Conservation (phyloP, 805 yeast species). For the Pichia nanzhaoensis region DNA sequence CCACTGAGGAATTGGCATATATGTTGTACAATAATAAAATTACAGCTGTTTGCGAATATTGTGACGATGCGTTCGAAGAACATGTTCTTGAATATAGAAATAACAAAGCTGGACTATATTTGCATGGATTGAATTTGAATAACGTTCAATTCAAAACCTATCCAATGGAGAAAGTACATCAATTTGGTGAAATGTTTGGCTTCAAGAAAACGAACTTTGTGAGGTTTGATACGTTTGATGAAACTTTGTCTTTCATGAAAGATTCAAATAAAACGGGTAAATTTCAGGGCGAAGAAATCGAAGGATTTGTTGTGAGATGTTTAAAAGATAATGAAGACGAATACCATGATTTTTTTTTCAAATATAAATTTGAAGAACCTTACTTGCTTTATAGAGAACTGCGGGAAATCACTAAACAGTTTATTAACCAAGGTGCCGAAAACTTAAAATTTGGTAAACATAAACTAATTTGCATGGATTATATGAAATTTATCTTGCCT, state of each 20-base stretch:
- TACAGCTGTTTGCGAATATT: conserved; percentile 88
- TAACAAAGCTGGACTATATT: conserved; percentile 70
- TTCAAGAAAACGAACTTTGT: conserved; percentile 54
- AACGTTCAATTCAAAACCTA: conserved; percentile 55
- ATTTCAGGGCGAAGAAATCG: conserved; percentile 66
- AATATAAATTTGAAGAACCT: conserved; percentile 93
- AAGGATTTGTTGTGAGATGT: conserved; percentile 89
- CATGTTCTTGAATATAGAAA: conserved; percentile 73
- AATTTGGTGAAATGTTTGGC: conserved; percentile 63
- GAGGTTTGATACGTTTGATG: conserved; percentile 31
- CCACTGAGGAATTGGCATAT: conserved; percentile 47
- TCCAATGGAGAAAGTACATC: conserved; percentile 51
- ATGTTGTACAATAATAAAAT: conserved; percentile 42
- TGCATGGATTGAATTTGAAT: conserved; percentile 84
- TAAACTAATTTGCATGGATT: conserved; percentile 54
- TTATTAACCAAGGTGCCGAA: conserved; percentile 35
- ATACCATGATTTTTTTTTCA: conserved; percentile 63
- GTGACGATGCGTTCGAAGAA: conserved; percentile 92
- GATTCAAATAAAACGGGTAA: conserved; percentile 59
- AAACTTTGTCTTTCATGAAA: conserved; percentile 46
- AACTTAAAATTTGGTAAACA: conserved; percentile 41
- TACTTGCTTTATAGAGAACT: conserved; percentile 84
- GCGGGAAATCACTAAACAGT: conserved; percentile 74
- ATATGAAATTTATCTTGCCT: conserved; percentile 59
- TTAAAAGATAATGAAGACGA: conserved; percentile 21